Conservation (phyloP, 2,329 filamentous ascomycete genomes). For the Cercospora beticola region DNA sequence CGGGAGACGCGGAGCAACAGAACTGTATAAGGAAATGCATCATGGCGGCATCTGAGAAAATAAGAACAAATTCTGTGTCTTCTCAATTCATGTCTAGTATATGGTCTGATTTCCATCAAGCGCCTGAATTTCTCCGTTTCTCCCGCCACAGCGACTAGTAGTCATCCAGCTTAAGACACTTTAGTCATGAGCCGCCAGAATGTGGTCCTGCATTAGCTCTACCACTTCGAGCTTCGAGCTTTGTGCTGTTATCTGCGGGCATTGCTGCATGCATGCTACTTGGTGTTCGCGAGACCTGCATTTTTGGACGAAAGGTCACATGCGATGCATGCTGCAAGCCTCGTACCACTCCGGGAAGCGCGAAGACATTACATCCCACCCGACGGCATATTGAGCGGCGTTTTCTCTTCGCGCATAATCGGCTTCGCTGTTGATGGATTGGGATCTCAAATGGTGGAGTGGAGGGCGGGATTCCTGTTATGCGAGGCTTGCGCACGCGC, state of each 20-base stretch:
- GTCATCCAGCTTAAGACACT: neutral
- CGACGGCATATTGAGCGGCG: neutral
- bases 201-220: neutral
- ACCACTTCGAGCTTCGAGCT: neutral
- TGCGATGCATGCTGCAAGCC: neutral
- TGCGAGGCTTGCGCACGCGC: neutral
- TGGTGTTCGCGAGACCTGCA: neutral
- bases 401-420: neutral
- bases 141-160: neutral
- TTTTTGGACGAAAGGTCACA: neutral
- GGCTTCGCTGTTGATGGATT: neutral
- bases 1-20: neutral
- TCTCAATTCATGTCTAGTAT: neutral
- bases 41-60: neutral
- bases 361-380: neutral
- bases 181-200: neutral
- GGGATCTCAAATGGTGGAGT: neutral
- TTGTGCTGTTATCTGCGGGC: neutral
- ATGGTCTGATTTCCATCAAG: neutral
- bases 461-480: neutral
- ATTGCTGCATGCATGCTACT: neutral
- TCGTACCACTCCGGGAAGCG: neutral
- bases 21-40: neutral
- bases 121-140: neutral
- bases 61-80: neutral